Evolutionary conservation across 495 filamentous ascomycete genomes (phyloP), one percentile per base, ranked within the genome.

Genomic region (Penicillium macrosclerotiorum): DNA sequence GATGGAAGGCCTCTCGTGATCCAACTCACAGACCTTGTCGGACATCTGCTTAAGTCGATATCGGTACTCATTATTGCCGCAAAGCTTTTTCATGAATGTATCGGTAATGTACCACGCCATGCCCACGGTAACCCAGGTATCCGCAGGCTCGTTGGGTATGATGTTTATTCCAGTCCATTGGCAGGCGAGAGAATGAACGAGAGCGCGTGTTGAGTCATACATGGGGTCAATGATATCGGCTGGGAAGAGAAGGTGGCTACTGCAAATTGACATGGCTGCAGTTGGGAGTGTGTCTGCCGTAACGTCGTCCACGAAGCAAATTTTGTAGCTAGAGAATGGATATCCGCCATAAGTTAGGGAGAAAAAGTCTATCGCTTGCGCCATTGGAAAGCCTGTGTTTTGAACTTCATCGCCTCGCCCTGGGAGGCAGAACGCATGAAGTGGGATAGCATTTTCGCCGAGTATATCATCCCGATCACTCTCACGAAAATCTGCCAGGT

Each of bases 141-240:
- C 93, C n/a, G 68, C 72, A 29, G 83, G 80, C 24, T 84, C 77
- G 53, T 87, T 83, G 2, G 93, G 84, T 34, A 93, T 82, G 33
- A 99, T 84, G 48, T 88, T 86, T 47, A 97, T 82, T 5, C 93
- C 93, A 47, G 89, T 83, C 86, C 92, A 99, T 59, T 99, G 93
- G 47, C 78, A 85, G n/a, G 94, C 88, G 19, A 97, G 69, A 14
- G 88, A 82, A 67, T 94, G 84, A 9, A 91, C 84, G 4, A 97
- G 69, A 35, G 72, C 78, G 27, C 90, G 79, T 6, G 86, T 94
- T 4, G 83, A 82, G 16, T 83, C 79, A 51, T 92, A 80, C 55
- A 95, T 81, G 1, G 82, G 80, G 51, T 97, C 90, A 43, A 92
- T 82, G 33, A 96, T 81, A 24, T 86, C 80, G 47, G 83, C 78